Percentiles rank a stretch among this genome's conserved stretches.
phyloP scores from a whole-genome alignment of 2,329 filamentous ascomycete genomes.

The Dothiorella sarmentorum region DNA sequence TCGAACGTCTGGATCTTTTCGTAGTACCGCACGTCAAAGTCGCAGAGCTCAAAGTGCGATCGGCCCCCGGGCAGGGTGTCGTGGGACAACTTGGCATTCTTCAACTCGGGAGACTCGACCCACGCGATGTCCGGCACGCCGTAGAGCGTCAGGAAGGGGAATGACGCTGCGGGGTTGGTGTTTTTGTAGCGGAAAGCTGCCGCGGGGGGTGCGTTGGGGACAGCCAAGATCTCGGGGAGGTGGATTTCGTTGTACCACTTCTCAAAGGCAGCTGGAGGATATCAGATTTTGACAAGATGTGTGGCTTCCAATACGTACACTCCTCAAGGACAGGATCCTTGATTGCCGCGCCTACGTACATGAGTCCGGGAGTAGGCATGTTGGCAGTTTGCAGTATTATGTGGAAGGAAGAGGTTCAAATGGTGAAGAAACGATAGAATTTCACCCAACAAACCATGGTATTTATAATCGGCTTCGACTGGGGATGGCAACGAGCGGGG shows the following conservation, averaged over 20 bases:
- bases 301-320: too few species aligned
- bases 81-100: not conserved
- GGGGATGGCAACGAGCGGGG: not conserved
- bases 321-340: constrained; percentile 17
- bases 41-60: not conserved
- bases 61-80: not conserved
- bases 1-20: constrained; percentile 14
- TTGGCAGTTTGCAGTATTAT: not conserved
- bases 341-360: constrained; percentile 11
- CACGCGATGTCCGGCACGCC: not conserved
- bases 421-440: not conserved
- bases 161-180: not conserved
- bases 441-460: not conserved
- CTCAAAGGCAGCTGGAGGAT: constrained; percentile 19
- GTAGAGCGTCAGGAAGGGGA: not conserved
- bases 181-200: constrained; percentile 19
- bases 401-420: not conserved
- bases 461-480: not conserved
- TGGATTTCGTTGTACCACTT: constrained; percentile 20
- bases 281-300: too few species aligned
- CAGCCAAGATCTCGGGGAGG: constrained; percentile 13
- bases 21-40: not conserved
- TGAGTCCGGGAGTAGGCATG: constrained; percentile 9
- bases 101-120: not conserved
- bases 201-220: constrained; percentile 8